A percentile compares a stretch with the other conserved stretches of the same genome.
Conservation (phyloP, 345 rosid genomes). For the Gossypium mustelinum region DNA sequence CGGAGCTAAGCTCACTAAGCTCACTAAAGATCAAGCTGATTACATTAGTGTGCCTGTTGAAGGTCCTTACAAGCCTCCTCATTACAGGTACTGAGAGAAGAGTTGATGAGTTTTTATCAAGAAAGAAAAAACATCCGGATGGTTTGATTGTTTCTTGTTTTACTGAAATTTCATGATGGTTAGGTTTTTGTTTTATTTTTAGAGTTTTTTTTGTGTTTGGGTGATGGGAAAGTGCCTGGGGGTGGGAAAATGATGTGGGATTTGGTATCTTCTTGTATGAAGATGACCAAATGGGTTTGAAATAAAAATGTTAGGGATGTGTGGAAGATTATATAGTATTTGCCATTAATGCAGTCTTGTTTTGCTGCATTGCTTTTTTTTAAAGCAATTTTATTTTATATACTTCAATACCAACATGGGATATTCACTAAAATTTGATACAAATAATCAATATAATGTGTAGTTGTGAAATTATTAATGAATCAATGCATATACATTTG, state of each 20-base stretch:
- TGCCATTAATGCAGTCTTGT: not conserved
- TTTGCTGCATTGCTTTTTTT: not conserved
- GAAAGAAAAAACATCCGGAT: slow-evolving; percentile 2
- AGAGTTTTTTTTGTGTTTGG: slow-evolving; percentile 22
- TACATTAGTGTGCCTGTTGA: slow-evolving; percentile 77
- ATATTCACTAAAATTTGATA: too few species aligned
- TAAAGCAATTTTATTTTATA: too few species aligned
- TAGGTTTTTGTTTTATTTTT: slow-evolving; percentile 19
- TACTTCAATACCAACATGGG: too few species aligned
- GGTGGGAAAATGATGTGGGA: slow-evolving; percentile 2
- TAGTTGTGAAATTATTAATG: too few species aligned
- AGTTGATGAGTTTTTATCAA: not conserved
- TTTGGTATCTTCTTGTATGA: slow-evolving; percentile 15
- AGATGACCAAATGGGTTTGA: slow-evolving; percentile 9
- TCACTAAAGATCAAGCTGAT: slow-evolving; percentile 79
- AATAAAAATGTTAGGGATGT: not conserved
- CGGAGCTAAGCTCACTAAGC: slow-evolving; percentile 84
- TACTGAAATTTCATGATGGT: not conserved
- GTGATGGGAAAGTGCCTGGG: slow-evolving; percentile 13
- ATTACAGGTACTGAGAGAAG: slow-evolving; percentile 74
- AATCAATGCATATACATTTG: too few species aligned
- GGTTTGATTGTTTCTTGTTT: slow-evolving; percentile 17
- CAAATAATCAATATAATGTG: too few species aligned
- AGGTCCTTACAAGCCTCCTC: slow-evolving; percentile 96
- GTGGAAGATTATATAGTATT: not conserved